A percentile compares a stretch with the other conserved stretches of the same genome.
These are phyloP conservation scores for Exophiala phaeomuriformis DNA, from an alignment of 2,329 filamentous ascomycete genomes.

Conservation along the genomic window DNA sequence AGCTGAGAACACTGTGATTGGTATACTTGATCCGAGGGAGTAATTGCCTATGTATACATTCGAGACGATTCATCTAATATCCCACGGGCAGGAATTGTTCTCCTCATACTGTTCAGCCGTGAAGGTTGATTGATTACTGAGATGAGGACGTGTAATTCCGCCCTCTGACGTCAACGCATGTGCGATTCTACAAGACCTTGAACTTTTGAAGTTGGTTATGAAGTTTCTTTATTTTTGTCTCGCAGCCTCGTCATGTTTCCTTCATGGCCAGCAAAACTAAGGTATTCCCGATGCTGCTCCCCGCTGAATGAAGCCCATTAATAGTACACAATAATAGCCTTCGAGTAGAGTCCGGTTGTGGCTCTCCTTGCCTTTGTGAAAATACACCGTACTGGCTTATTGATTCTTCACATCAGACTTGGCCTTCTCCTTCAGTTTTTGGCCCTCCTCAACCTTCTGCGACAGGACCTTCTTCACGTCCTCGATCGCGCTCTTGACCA, in stretches of 20 bases:
- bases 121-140: not conserved
- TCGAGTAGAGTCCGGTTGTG: not conserved
- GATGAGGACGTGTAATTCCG: not conserved
- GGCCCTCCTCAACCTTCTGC: slow-evolving; percentile 41
- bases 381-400: not conserved
- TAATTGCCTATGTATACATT: not conserved
- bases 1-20: not conserved
- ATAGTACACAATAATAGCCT: not conserved
- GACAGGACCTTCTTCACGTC: slow-evolving; percentile 43
- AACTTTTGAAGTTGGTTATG: too few relatives aligned
- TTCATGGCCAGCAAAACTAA: too few relatives aligned
- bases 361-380: not conserved
- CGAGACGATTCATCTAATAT: not conserved
- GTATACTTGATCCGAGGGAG: not conserved
- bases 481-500: slow-evolving; percentile 59
- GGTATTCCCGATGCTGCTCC: not conserved
- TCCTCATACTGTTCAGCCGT: not conserved
- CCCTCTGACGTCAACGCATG: not conserved
- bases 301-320: not conserved
- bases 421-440: slow-evolving; percentile 52
- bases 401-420: slow-evolving; percentile 5
- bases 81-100: not conserved
- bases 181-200: too few relatives aligned
- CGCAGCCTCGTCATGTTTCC: too few relatives aligned
- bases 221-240: too few relatives aligned